Evolutionary conservation across 768 basidiomycete species (phyloP).

Genomic region (Russula griseocarnosa): DNA sequence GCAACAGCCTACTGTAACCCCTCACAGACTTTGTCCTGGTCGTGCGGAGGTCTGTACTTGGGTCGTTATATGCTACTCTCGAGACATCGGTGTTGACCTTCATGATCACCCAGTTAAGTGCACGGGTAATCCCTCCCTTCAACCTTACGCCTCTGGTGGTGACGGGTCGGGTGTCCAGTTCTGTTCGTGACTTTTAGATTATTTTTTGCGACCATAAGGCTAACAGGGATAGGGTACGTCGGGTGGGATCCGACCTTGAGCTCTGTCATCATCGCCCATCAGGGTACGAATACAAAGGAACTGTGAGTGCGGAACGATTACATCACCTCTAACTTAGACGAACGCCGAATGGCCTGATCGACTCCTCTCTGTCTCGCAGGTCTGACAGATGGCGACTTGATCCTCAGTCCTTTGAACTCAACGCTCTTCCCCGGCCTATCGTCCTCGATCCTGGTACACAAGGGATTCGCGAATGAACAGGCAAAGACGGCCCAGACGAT

Average conservation of each 20-base stretch:
- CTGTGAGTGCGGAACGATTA: slow-evolving; percentile 38
- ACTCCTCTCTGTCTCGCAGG: not conserved
- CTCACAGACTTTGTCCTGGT: slow-evolving; percentile 44
- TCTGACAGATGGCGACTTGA: slow-evolving; percentile 47
- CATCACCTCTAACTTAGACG: slow-evolving; percentile 29
- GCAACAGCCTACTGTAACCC: slow-evolving; percentile 49
- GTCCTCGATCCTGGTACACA: slow-evolving; percentile 44
- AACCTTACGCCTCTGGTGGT: slow-evolving; percentile 42
- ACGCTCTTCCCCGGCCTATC: slow-evolving; percentile 54
- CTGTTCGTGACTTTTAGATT: slow-evolving; percentile 31
- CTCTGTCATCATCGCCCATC: slow-evolving; percentile 55
- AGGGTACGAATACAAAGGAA: slow-evolving; percentile 57
- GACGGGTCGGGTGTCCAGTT: slow-evolving; percentile 4
- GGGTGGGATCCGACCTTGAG: slow-evolving; percentile 51
- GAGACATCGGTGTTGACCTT: not conserved
- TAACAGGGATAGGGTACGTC: slow-evolving; percentile 42
- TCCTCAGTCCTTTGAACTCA: slow-evolving; percentile 39
- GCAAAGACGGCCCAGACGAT: slow-evolving; percentile 44
- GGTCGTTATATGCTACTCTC: not conserved
- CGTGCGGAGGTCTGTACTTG: slow-evolving; percentile 44
- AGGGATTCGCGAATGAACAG: slow-evolving; percentile 53
- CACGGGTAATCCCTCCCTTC: slow-evolving; percentile 44
- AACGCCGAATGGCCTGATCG: not conserved
- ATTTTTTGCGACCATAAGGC: slow-evolving; percentile 31
- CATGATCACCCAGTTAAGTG: slow-evolving; percentile 39